These are phyloP conservation scores for Trapa bicornis DNA, from an alignment of 345 rosid species.

Conservation along the genomic window DNA sequence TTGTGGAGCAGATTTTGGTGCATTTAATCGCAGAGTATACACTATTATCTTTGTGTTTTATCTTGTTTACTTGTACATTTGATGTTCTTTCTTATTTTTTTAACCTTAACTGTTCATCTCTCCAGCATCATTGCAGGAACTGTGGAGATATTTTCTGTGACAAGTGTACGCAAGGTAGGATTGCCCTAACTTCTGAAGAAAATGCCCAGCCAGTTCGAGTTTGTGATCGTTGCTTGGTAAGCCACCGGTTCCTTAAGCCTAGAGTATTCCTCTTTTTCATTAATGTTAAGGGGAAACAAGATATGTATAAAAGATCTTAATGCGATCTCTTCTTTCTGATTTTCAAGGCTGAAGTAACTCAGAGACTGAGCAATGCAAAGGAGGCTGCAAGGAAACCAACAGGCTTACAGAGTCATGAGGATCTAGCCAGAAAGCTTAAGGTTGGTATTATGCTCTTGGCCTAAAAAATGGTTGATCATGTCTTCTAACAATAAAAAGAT, in stretches of 20 bases:
- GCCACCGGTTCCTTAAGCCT: slow-evolving; percentile 6
- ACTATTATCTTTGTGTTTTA: neutral
- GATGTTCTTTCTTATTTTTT: slow-evolving; percentile 4
- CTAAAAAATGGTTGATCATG: neutral
- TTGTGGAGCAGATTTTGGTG: slow-evolving; percentile 81
- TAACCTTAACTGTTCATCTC: slow-evolving; percentile 4
- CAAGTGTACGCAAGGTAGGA: slow-evolving; percentile 91
- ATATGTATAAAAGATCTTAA: neutral
- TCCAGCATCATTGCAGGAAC: slow-evolving; percentile 97
- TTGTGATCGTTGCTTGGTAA: slow-evolving; percentile 90
- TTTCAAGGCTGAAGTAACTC: slow-evolving; percentile 82
- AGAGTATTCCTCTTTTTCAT: neutral
- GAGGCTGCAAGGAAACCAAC: slow-evolving; percentile 63
- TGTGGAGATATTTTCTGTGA: slow-evolving; percentile 99
- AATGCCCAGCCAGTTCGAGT: slow-evolving; percentile 92
- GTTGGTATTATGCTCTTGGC: slow-evolving; percentile 16
- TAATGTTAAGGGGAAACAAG: neutral
- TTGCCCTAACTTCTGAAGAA: slow-evolving; percentile 89
- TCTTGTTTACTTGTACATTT: neutral
- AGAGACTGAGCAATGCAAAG: slow-evolving; percentile 76
- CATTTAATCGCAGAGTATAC: slow-evolving; percentile 71
- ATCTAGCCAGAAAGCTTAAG: slow-evolving; percentile 94
- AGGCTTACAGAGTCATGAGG: slow-evolving; percentile 74
- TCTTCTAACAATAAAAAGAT: neutral
- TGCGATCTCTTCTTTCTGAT: neutral